Conservation (phyloP, 768 basidiomycete genomes). For the Paxillus ammoniavirescens region DNA sequence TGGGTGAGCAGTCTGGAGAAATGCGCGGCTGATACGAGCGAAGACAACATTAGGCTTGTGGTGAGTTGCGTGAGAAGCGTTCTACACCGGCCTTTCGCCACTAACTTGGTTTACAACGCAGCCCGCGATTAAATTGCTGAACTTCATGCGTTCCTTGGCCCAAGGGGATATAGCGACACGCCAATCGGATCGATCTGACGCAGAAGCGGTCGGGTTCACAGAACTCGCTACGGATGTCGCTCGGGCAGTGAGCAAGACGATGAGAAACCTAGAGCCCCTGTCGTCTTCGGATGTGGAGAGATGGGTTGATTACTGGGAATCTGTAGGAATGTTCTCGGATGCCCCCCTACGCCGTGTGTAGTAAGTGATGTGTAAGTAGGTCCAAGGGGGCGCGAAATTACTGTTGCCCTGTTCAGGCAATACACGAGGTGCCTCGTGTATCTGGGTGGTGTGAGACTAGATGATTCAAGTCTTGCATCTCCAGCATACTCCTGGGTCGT, state of each 20-base stretch:
- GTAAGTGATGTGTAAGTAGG: background rate
- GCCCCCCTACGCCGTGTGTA: background rate
- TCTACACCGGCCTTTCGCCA: slow-evolving; percentile 42
- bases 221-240: slow-evolving; percentile 29
- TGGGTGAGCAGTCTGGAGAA: slow-evolving; percentile 33
- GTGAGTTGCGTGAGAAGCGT: slow-evolving; percentile 24
- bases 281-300: slow-evolving; percentile 21
- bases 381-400: background rate
- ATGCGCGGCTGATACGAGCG: slow-evolving; percentile 7
- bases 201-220: slow-evolving; percentile 2
- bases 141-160: slow-evolving; percentile 24
- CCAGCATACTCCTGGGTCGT: too few species aligned
- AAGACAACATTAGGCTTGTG: slow-evolving; percentile 26
- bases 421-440: slow-evolving; percentile 9
- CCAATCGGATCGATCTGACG: background rate
- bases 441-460: background rate
- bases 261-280: slow-evolving; percentile 29
- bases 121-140: slow-evolving; percentile 35
- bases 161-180: slow-evolving; percentile 12
- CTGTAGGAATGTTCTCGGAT: slow-evolving; percentile 20
- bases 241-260: slow-evolving; percentile 31
- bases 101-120: slow-evolving; percentile 10
- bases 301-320: slow-evolving; percentile 43
- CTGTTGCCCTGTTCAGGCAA: background rate
- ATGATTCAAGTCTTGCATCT: background rate